Conservation (phyloP, 2,329 filamentous ascomycete genomes). For the Domatiomyces catenatus region DNA sequence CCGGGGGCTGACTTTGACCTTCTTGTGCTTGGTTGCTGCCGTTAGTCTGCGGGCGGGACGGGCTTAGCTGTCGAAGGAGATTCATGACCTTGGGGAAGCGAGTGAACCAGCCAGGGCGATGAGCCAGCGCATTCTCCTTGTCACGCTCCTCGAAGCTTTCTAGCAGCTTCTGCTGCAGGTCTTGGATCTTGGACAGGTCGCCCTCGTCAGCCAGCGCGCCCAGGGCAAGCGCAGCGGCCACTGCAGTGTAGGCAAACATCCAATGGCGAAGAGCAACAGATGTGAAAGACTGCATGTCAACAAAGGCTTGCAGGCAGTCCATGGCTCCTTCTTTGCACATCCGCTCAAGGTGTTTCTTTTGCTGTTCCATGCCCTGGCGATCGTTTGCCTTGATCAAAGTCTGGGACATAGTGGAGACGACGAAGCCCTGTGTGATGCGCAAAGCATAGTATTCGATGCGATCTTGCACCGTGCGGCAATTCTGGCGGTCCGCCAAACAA, state of each 20-base stretch:
- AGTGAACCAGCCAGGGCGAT: not conserved
- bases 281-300: conserved; percentile 2
- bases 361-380: conserved; percentile 1
- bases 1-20: not conserved
- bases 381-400: not conserved
- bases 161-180: not conserved
- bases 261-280: conserved; percentile 1
- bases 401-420: conserved; percentile 1
- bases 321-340: conserved; percentile 1
- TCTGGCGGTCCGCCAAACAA: not conserved
- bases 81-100: not conserved
- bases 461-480: conserved; percentile 3
- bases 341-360: not conserved
- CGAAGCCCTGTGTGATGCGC: conserved; percentile 1
- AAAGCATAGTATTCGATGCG: conserved; percentile 4
- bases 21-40: not conserved
- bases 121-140: not conserved
- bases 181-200: not conserved
- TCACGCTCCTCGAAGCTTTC: conserved; percentile 1
- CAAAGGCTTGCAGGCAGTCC: conserved; percentile 2
- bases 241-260: conserved; percentile 1
- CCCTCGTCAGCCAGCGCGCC: not conserved
- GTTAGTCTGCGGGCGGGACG: not conserved
- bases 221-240: conserved; percentile 2
- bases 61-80: not conserved